Evolutionary conservation across 768 basidiomycete species (phyloP).

Genomic region (Lactarius deliciosus): DNA sequence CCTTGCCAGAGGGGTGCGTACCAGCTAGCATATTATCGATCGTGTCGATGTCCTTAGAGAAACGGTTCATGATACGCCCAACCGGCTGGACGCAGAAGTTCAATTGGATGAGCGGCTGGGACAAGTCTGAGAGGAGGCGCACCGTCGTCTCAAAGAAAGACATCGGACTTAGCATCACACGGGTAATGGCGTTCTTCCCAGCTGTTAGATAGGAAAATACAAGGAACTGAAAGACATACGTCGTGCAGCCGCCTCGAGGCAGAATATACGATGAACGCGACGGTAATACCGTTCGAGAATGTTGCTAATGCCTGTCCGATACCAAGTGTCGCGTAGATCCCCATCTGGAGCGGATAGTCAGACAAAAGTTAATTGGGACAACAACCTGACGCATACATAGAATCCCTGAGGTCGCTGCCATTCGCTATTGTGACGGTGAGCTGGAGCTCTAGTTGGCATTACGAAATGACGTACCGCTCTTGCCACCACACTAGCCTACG

Average conservation of each 20-base stretch:
- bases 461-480: constrained; percentile 45
- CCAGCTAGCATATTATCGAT: constrained; percentile 72
- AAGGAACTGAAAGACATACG: constrained; percentile 36
- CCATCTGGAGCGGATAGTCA: constrained; percentile 54
- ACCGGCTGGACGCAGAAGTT: constrained; percentile 50
- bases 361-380: background rate
- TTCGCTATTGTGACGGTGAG: constrained; percentile 39
- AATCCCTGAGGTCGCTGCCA: constrained; percentile 63
- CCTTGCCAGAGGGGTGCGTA: constrained; percentile 29
- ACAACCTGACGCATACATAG: constrained; percentile 53
- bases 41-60: constrained; percentile 85
- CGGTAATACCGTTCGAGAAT: constrained; percentile 65
- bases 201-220: background rate
- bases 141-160: constrained; percentile 88
- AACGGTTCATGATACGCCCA: constrained; percentile 88
- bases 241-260: constrained; percentile 70
- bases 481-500: constrained; percentile 84
- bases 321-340: constrained; percentile 74
- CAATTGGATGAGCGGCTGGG: constrained; percentile 20
- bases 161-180: constrained; percentile 84
- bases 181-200: constrained; percentile 54
- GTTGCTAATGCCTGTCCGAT: constrained; percentile 63
- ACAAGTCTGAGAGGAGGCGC: constrained; percentile 27
- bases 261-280: constrained; percentile 71
- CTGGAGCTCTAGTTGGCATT: background rate